Percentiles rank a stretch among this genome's conserved stretches.
These are phyloP conservation scores for Phytopythium helicoides DNA, from an alignment of 352 stramenopile species.

Conservation along the genomic window DNA sequence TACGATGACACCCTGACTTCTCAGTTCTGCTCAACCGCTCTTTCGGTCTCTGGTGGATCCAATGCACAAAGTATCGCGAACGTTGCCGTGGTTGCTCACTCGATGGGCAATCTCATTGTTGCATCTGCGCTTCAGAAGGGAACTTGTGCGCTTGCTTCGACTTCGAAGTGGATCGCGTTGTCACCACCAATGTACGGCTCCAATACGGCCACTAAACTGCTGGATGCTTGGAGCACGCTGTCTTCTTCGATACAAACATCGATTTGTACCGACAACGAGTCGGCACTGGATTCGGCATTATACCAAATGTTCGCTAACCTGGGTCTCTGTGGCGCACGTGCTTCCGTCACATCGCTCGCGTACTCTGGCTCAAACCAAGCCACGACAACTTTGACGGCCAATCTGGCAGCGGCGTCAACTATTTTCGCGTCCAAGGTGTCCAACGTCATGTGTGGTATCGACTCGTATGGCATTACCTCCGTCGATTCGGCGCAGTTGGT, in stretches of 20 bases:
- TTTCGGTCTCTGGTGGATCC: conserved; percentile 1
- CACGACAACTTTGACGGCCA: not conserved
- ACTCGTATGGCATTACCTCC: conserved; percentile 7
- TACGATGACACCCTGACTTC: conserved; percentile 12
- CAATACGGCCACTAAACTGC: not conserved
- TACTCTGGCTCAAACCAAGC: not conserved
- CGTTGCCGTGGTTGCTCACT: conserved; percentile 14
- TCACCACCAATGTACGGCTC: conserved; percentile 8
- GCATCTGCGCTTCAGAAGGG: conserved; percentile 8
- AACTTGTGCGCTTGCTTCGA: conserved; percentile 11
- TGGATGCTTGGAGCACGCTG: not conserved
- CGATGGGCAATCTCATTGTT: conserved; percentile 21
- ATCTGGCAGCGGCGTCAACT: not conserved
- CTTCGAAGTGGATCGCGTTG: conserved; percentile 11
- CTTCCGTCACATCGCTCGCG: not conserved
- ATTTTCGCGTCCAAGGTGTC: conserved; percentile 4
- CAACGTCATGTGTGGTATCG: not conserved
- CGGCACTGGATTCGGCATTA: not conserved
- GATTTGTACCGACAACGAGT: not conserved
- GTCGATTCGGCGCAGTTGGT: conserved; percentile 5
- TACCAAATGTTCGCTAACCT: conserved; percentile 4
- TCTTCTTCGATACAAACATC: not conserved
- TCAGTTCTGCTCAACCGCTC: conserved; percentile 16
- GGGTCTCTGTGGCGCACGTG: not conserved
- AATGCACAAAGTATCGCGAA: conserved; percentile 17